Evolutionary conservation across 2,329 filamentous ascomycete species (phyloP).

Genomic region (Neonectria magnoliae): DNA sequence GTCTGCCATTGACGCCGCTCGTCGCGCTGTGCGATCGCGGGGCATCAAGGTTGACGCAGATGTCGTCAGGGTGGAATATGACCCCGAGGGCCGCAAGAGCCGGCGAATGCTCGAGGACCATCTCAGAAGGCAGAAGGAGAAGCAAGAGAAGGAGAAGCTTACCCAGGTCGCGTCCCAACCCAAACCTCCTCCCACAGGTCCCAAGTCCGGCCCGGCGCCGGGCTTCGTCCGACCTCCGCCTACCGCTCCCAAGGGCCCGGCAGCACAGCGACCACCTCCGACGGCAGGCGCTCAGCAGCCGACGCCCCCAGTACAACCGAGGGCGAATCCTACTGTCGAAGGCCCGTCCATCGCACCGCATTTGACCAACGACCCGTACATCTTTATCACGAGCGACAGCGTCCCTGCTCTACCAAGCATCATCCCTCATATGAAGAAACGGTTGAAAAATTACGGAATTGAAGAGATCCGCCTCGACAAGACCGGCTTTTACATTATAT

Average conservation of each 20-base stretch:
- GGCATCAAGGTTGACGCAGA: conserved; percentile 82
- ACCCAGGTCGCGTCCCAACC: conserved; percentile 43
- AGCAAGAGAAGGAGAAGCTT: conserved; percentile 56
- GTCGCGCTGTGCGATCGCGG: conserved; percentile 79
- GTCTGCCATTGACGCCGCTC: conserved; percentile 82
- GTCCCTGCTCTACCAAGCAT: conserved; percentile 90
- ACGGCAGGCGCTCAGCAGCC: conserved; percentile 46
- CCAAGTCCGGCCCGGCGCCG: conserved; percentile 44
- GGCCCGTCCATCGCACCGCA: conserved; percentile 72
- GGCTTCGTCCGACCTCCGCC: conserved; percentile 68
- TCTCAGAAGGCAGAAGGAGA: conserved; percentile 74
- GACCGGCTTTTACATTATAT: conserved; percentile 91
- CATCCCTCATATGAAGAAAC: conserved; percentile 88
- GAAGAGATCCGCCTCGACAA: conserved; percentile 85
- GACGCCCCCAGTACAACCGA: conserved; percentile 35
- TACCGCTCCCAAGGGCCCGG: conserved; percentile 87
- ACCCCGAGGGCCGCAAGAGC: conserved; percentile 87
- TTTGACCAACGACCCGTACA: conserved; percentile 83
- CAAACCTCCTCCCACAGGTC: conserved; percentile 51
- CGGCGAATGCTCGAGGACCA: conserved; percentile 79
- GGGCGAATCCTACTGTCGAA: conserved; percentile 66
- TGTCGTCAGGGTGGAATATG: conserved; percentile 83
- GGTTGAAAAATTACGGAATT: conserved; percentile 84
- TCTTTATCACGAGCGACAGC: conserved; percentile 87
- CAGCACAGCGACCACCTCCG: conserved; percentile 59